Evolutionary conservation across 139 green algal genomes (phyloP), one percentile per base, ranked within the genome.

Genomic region (Chlamydomonas sp.): DNA sequence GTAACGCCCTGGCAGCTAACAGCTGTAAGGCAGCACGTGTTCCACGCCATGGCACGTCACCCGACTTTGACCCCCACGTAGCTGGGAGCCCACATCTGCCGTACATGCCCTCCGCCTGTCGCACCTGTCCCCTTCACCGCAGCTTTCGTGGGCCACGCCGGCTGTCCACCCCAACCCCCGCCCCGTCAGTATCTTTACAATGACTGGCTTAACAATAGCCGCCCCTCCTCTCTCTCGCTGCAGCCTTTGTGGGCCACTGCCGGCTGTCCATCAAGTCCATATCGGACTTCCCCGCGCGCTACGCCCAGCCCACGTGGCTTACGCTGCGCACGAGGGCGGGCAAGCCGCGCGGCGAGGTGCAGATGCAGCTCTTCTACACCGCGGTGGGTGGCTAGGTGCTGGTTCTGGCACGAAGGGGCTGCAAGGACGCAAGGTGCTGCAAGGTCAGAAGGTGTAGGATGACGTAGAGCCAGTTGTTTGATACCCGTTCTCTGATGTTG

Each of bases 311-410:
- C 7, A 77, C 66, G 0, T 91, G 86, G 86, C 78, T 89, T 18
- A 15, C 58, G 66, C 79, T 92, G 83, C 63, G 64, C 57, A 83
- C 71, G 1, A 57, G 75, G 14, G 77, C 66, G 1, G 61, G 78
- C 67, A 64, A 66, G 49, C 1, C 63, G 7, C 77, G 63, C 60
- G 88, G 88, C 7, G 80, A 90, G 63, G 78, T 93, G 69, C 83
- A 88, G 78, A 68, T 92, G 74, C 90, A 93, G 86, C 31, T 91
- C 1, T 93, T 86, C 87, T 93, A 90, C 74, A 83, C 89, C 1
- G 59, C 67, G 63, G 84, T 88, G 74, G 20, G 83, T 20, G 31
- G 17, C 8, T 20, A 60, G 12, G 66, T 49, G 14, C 4, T 16
- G 61, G 31, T 49, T 49, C 31, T 49, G 31, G 31, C 31, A 49